These are phyloP conservation scores for Fennellomyces sp. DNA, from an alignment of 371 early-diverging fungal genomes.

Conservation along the genomic window DNA sequence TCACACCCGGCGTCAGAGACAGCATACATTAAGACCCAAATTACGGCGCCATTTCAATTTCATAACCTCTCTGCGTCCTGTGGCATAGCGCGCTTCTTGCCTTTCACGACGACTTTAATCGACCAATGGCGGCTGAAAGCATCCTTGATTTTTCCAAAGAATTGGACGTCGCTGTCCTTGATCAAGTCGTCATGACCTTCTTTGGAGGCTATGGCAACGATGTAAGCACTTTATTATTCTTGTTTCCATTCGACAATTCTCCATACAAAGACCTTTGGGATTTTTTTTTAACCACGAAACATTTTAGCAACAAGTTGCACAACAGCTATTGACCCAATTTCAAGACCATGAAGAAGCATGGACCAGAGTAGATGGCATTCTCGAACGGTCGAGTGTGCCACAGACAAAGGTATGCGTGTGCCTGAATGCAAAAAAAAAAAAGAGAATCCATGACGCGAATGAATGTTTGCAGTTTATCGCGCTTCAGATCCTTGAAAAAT, in stretches of 20 bases:
- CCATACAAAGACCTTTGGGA: not conserved
- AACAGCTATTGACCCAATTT: slow-evolving; percentile 88
- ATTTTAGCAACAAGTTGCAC: slow-evolving; percentile 81
- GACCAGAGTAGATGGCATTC: slow-evolving; percentile 94
- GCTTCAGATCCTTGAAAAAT: slow-evolving; percentile 94
- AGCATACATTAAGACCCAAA: too few relatives aligned
- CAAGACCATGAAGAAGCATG: slow-evolving; percentile 98
- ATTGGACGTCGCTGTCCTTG: slow-evolving; percentile 86
- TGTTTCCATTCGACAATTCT: not conserved
- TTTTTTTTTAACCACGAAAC: slow-evolving; percentile 12
- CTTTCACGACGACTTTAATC: not conserved
- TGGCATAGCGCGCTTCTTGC: too few relatives aligned
- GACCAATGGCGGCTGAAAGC: slow-evolving; percentile 45
- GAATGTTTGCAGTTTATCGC: slow-evolving; percentile 83
- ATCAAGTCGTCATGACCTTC: slow-evolving; percentile 86
- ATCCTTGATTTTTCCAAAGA: slow-evolving; percentile 92
- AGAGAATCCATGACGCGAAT: not conserved
- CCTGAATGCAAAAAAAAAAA: not conserved
- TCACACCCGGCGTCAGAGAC: too few relatives aligned
- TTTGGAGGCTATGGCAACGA: slow-evolving; percentile 72
- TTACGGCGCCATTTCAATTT: too few relatives aligned
- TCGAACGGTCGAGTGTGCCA: slow-evolving; percentile 80
- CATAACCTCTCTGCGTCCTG: too few relatives aligned
- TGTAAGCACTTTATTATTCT: slow-evolving; percentile 45
- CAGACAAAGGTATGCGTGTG: slow-evolving; percentile 82